phyloP scores from a whole-genome alignment of 306 rosid species.

The Prunus mume region DNA sequence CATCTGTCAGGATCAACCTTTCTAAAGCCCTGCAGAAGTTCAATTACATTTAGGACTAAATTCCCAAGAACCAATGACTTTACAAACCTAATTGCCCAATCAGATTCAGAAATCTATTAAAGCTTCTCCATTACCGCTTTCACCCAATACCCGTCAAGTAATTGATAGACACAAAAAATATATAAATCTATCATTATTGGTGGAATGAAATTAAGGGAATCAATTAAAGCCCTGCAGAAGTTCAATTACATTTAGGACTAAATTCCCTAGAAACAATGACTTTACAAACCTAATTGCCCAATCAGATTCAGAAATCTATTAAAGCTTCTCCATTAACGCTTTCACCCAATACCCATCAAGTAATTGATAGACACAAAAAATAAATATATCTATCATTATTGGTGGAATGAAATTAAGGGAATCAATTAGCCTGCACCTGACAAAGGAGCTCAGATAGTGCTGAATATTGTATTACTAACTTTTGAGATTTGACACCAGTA shows the following conservation, averaged over 20 bases:
- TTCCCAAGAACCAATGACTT: slow-evolving; percentile 10
- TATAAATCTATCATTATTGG: not conserved
- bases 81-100: slow-evolving; percentile 8
- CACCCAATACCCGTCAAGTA: slow-evolving; percentile 1
- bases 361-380: not conserved
- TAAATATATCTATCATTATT: not conserved
- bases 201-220: not conserved
- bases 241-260: slow-evolving; percentile 5
- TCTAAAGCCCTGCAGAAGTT: slow-evolving; percentile 70
- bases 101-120: slow-evolving; percentile 4
- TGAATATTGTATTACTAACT: not conserved
- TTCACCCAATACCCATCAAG: slow-evolving; percentile 2
- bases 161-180: not conserved
- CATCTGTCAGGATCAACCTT: slow-evolving; percentile 77
- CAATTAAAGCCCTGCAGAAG: slow-evolving; percentile 60
- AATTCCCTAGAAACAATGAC: slow-evolving; percentile 7
- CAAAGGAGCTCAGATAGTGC: not conserved
- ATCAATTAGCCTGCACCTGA: not conserved
- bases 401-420: not conserved
- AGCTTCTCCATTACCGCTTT: not conserved
- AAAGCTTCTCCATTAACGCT: slow-evolving; percentile 6
- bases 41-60: not conserved
- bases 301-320: slow-evolving; percentile 1
- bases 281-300: slow-evolving; percentile 5
- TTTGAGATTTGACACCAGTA: not conserved